Evolutionary conservation across 2,329 filamentous ascomycete species (phyloP).

Genomic region (Fusarium xyrophilum): DNA sequence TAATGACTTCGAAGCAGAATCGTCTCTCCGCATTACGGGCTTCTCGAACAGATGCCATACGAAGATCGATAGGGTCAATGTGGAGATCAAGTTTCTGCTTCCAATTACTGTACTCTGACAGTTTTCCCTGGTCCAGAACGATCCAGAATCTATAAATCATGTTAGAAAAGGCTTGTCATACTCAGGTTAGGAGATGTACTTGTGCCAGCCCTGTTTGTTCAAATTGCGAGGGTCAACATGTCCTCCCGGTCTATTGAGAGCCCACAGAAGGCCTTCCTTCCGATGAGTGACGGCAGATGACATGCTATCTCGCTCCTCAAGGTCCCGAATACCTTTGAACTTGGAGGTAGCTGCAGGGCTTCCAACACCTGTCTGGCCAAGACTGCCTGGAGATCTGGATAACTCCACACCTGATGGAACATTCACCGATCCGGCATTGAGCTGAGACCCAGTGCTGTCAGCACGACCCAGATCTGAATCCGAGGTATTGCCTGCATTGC

Average conservation of each 20-base stretch:
- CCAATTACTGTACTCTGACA: conserved; percentile 99
- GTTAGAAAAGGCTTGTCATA: conserved; percentile 20
- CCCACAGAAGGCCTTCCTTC: conserved; percentile 95
- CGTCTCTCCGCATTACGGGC: conserved; percentile 91
- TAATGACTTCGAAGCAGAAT: conserved; percentile 99
- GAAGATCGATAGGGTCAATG: conserved; percentile 96
- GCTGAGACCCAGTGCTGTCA: conserved; percentile 75
- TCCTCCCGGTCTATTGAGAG: conserved; percentile 87
- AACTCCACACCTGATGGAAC: conserved; percentile 50
- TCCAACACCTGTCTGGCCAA: conserved; percentile 53
- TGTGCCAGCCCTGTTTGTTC: conserved; percentile 98
- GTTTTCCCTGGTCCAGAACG: conserved; percentile 92
- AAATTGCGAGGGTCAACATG: conserved; percentile 94
- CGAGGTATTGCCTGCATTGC: conserved; percentile 57
- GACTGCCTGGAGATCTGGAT: conserved; percentile 64
- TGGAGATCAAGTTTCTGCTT: conserved; percentile 96
- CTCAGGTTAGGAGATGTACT: conserved; percentile 64
- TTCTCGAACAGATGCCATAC: conserved; percentile 95
- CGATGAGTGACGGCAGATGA: conserved; percentile 66
- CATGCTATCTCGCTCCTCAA: conserved; percentile 80
- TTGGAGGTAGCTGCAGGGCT: conserved; percentile 63
- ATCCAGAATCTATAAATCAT: conserved; percentile 84
- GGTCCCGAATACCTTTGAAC: conserved; percentile 91
- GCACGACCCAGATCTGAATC: conserved; percentile 75
- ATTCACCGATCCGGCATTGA: conserved; percentile 53